Evolutionary conservation across 1,139 yeast genomes (phyloP), one percentile per base, ranked within the genome.

Genomic region (Yamadazyma trypodendri): DNA sequence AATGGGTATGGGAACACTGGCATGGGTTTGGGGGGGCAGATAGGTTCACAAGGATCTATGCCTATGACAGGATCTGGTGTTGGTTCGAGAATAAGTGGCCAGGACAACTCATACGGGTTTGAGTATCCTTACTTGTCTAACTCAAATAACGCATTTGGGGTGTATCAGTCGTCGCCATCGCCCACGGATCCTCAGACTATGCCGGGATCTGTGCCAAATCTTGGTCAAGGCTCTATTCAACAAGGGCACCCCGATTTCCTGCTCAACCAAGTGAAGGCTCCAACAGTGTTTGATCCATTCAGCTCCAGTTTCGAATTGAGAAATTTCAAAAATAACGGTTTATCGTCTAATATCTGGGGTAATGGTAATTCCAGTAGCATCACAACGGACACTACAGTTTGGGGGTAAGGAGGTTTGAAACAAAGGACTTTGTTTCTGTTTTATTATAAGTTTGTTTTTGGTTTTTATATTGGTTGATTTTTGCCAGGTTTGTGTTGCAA

Each of bases 381-480:
- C 27, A 22, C 39, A 7, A 43, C 41, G 21, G 52, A 47, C 32
- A 42, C 56, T 11, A 42, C 54, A 21, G 56, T 51, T 18, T 51
- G 56, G 55, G 54, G 52, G 23, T 51, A 49, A 12, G 12, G 8
- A 9, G 12, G 14, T 10, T 24, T 15, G 15, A n/a, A 6, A 11
- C 15, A 11, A 6, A n/a, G n/a, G 11, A 12, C 5, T 24, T 12
- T 12, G 12, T n/a, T 24, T 24, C 12, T 23, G 11, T 24, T 11
- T n/a, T 24, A 24, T 24, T 24, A 24, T 24, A 24, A 11, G n/a
- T 24, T n/a, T 24, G 28, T 24, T 12, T n/a, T 24, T 24, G 28
- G 28, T 24, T 24, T 23, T 23, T 23, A 24, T 24, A 6, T 11
- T 12, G 28, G 28, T 24, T 24, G 28, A 11, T 24, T 24, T 24